Base-by-base conservation (phyloP, 1,284 basidiomycete genomes). In the Termitomyces sp. region DNA sequence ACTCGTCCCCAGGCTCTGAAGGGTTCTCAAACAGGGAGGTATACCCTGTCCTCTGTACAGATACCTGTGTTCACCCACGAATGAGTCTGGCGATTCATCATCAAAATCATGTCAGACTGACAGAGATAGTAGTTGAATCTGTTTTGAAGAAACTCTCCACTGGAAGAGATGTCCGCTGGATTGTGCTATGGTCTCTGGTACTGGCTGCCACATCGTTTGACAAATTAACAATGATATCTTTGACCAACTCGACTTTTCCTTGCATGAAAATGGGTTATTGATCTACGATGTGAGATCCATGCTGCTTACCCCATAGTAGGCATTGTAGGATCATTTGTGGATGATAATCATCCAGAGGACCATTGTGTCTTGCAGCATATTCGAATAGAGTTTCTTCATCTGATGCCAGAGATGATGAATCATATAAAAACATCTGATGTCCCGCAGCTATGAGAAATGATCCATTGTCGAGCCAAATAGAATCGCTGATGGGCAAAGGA, bases 281-380 rank as follows among this genome's bases (percentile, higher is more conserved):
- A 24, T 36, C 39, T 52, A 47, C 17, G 12, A 42, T 53, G n/a
- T 55, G 40, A 50, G 12, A 46, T 45, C 17, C 26, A 26, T 44
- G 17, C 26, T 21, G 60, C 82, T 58, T 61, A 94, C 93, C 87
- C 92, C 94, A 95, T 12, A 95, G 72, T 41, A 97, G 74, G 65
- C 91, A 94, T 65, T 96, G 94, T n/a, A 92, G 73, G 12, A 97
- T 70, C 78, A 95, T 88, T 62, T 94, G 92, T 2, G 94, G 94
- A 70, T 96, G 91, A 68, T 91, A 94, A 68, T 96, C 90, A 30
- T 83, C 81, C 43, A 97, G 71, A 1, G 93, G 92, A 0, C 90
- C 92, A 67, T 94, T 95, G 51, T 83, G 77, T 58, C 84, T 73
- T 5, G 89, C 90, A 41, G 93, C 90, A 62, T 89, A 78, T 64